phyloP scores from a whole-genome alignment of 106 monocot genomes.

The Hemerocallis citrina region DNA sequence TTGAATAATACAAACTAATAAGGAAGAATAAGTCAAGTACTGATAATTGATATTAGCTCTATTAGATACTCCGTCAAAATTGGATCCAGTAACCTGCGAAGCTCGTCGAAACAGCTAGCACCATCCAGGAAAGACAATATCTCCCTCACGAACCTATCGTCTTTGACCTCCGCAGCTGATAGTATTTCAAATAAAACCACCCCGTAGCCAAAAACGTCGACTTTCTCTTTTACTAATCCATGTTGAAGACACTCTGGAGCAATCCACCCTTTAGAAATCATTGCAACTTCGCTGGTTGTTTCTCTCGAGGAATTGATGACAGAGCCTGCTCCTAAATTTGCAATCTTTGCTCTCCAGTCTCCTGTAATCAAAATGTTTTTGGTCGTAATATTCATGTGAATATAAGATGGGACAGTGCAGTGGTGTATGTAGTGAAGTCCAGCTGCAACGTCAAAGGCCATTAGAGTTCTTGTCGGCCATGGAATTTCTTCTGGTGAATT shows the following conservation, averaged over 20 bases:
- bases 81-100: conserved; percentile 13
- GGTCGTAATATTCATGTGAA: conserved; percentile 31
- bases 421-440: conserved; percentile 34
- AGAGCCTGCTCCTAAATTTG: conserved; percentile 9
- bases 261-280: conserved; percentile 3
- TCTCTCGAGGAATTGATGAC: neutral
- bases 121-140: conserved; percentile 1
- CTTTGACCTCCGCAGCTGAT: conserved; percentile 6
- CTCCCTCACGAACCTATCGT: neutral
- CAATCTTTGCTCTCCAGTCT: conserved; percentile 24
- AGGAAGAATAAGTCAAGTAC: no score
- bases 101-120: conserved; percentile 14
- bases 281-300: neutral
- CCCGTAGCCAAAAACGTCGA: conserved; percentile 26
- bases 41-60: no score
- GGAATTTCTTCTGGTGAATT: conserved; percentile 1
- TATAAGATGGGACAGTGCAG: conserved; percentile 20
- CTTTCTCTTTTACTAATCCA: conserved; percentile 8
- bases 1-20: no score
- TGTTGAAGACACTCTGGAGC: conserved; percentile 10
- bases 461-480: conserved; percentile 22
- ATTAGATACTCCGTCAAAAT: conserved; percentile 13
- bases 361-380: conserved; percentile 20
- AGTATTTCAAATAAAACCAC: conserved; percentile 26
- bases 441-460: conserved; percentile 21